Percentiles rank a stretch among this genome's conserved stretches.
Evolutionary conservation across 345 rosid genomes (phyloP).

Genomic region (Citrus reticulata): DNA sequence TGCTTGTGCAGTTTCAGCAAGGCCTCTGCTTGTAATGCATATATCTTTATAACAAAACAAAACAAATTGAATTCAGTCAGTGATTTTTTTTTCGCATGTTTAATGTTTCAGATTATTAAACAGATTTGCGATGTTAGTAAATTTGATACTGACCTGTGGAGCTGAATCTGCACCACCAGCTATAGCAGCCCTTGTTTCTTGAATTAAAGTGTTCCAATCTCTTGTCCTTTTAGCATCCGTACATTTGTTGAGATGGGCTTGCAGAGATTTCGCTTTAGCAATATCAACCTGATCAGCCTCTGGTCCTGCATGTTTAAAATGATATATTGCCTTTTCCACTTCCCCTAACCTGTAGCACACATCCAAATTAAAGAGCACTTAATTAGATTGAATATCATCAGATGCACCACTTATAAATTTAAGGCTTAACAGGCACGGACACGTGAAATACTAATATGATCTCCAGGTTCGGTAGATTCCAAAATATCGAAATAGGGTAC

Average conservation of each 20-base stretch:
- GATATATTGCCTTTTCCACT: slow-evolving; percentile 78
- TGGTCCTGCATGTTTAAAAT: slow-evolving; percentile 78
- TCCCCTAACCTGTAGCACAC: slow-evolving; percentile 67
- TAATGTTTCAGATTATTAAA: neutral
- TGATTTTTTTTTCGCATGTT: neutral
- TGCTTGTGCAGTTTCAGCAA: slow-evolving; percentile 64
- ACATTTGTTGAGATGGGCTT: slow-evolving; percentile 54
- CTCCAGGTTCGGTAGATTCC: neutral
- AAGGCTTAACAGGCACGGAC: neutral
- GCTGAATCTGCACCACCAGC: slow-evolving; percentile 84
- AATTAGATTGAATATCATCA: neutral
- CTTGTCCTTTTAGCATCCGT: slow-evolving; percentile 59
- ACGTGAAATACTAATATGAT: neutral
- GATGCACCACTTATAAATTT: too few species aligned
- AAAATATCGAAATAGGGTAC: neutral
- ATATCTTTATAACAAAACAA: slow-evolving; percentile 33
- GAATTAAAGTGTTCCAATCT: slow-evolving; percentile 69
- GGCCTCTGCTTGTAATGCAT: slow-evolving; percentile 92
- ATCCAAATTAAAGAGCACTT: too few species aligned
- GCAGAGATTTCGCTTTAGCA: slow-evolving; percentile 59
- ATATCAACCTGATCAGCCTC: slow-evolving; percentile 79
- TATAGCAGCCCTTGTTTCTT: slow-evolving; percentile 53
- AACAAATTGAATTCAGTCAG: neutral
- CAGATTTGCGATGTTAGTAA: too few species aligned
- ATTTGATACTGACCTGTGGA: slow-evolving; percentile 46